phyloP scores from a whole-genome alignment of 805 yeast species.

The Wickerhamomyces rabaulensis region DNA sequence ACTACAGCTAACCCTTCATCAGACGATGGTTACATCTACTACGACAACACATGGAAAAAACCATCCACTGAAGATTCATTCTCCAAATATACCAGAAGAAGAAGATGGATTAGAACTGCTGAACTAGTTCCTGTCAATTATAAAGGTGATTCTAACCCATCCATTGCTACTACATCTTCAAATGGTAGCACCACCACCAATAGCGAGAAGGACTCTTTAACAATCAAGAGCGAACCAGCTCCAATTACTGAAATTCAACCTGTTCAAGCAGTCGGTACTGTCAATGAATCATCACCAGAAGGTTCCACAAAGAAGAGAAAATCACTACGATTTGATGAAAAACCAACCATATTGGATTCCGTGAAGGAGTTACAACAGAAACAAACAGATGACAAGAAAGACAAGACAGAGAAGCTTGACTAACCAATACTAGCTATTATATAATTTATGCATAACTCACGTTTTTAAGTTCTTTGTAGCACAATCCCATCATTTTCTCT shows the following conservation, averaged over 20 bases:
- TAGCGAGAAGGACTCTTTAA: not conserved
- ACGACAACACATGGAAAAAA: constrained; percentile 90
- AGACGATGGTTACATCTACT: constrained; percentile 85
- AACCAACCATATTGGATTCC: constrained; percentile 23
- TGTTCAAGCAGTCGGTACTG: constrained; percentile 19
- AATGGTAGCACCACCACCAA: not conserved
- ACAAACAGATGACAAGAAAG: constrained; percentile 5
- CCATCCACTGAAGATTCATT: constrained; percentile 86
- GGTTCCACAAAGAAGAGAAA: constrained; percentile 29
- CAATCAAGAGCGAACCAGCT: constrained; percentile 5
- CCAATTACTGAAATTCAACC: constrained; percentile 18
- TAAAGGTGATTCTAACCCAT: constrained; percentile 1
- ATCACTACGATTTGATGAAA: constrained; percentile 41
- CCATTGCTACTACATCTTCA: constrained; percentile 7
- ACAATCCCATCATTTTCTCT: no score
- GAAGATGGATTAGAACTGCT: constrained; percentile 96
- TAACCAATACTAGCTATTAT: not conserved
- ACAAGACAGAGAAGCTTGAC: not conserved
- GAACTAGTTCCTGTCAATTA: constrained; percentile 50
- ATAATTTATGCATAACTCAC: no score
- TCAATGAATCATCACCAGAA: not conserved
- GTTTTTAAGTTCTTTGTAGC: no score
- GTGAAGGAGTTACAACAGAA: constrained; percentile 17
- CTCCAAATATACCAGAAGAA: constrained; percentile 86
- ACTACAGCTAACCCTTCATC: constrained; percentile 60